Evolutionary conservation across 2,329 filamentous ascomycete species (phyloP), one percentile per base, ranked within the genome.

Genomic region (Colletotrichum lupini): DNA sequence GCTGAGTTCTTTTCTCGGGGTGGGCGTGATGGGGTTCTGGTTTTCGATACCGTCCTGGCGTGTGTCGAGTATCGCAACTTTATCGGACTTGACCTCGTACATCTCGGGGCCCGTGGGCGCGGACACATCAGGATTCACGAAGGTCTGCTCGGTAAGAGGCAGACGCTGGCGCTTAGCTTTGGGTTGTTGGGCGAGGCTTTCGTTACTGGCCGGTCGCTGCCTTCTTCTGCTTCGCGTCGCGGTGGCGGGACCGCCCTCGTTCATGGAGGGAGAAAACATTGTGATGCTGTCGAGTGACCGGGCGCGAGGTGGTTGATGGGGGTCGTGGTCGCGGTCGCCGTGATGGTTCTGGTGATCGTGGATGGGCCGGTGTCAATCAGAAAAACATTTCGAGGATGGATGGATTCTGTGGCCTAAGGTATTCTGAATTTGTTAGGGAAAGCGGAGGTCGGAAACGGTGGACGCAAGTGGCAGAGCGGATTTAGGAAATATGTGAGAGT

Each of bases 151-250:
- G 67, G 85, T 86, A 76, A 92, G 80, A 35, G 88, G 88, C 64
- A 90, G 82, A 75, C 91, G 86, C 79, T 89, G 89, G 75, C 91
- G 88, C 83, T 92, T 92, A 14, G 90, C 87, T 81, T 91, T 92
- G 32, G 91, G 91, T 77, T 89, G 88, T 75, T 89, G 86, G 61
- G 83, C 81, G 65, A 88, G 81, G 78, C 83, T 86, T 72, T 92
- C 90, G 68, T 87, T 84, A 78, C 86, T 90, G 77, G 84, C 80
- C 63, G 90, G 90, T 71, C 91, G 88, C 80, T 90, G 90, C 70
- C 91, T 88, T 74, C 91, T 87, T 72, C 91, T 89, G 77, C 89
- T 90, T 75, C 90, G 87, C 67, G 89, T 90, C 65, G 88, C 87
- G 75, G 85, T 88, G 77, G 87, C 86, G 35, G 89, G 86, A 77